Evolutionary conservation across 495 filamentous ascomycete genomes (phyloP), one percentile per base, ranked within the genome.

Genomic region (Penicillium dipodomyicola): DNA sequence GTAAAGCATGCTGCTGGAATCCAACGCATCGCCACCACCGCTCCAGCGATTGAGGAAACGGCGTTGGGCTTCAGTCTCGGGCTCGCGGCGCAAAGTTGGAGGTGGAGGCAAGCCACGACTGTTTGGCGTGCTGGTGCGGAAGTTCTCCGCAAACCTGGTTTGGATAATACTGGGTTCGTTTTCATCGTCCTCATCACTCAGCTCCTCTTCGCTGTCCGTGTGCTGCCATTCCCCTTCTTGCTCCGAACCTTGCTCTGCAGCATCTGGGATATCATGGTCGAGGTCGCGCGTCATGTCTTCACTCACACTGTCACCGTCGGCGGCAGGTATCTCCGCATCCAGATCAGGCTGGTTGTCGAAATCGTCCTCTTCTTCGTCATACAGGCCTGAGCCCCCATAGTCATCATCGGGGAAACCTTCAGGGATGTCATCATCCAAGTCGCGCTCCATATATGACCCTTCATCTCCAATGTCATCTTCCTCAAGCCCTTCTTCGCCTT

Each of bases 161-260:
- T 66, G 67, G 5, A 67, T 46, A 33, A 66, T 63, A 58, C 64
- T 68, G n/a, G 65, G 44, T 27, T 45, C 63, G n/a, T 68, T 61
- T 15, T 68, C 62, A 3, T 74, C 73, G 11, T 75, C 66, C 10
- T 75, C 70, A 23, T 78, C 77, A 30, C 81, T 81, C 20, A 88
- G 70, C 54, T 86, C 84, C n/a, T 79, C 81, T 60, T 93, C 90
- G 7, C 89, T 91, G 72, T 96, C 91, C 20, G 91, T 96, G 63
- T 96, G 91, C 57, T 80, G 77, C 77, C 77, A 80, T 64, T 77
- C 73, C n/a, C 70, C 76, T 46, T 70, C 69, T 47, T 73, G 62
- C 17, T 65, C 68, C 8, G 56, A 65, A 0, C 52, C 72, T 39
- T 65, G 54, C 30, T 72, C 68, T 11, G 58, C 67, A 19, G 75